Base-by-base conservation (phyloP, 305 asterid genomes). In the Rubia peregrina region DNA sequence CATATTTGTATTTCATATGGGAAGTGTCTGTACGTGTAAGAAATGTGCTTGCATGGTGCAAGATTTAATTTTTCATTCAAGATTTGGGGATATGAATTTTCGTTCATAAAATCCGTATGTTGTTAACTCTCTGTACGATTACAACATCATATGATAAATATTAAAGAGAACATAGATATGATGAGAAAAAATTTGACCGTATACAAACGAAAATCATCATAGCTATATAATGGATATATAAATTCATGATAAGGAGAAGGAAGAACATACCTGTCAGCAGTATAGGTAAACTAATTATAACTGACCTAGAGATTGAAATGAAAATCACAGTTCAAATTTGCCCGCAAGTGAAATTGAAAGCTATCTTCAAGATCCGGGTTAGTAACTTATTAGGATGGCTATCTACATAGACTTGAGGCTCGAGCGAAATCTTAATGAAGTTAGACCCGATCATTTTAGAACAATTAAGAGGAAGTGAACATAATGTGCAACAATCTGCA, bases 361-460 rank as follows among this genome's bases (percentile, higher is more conserved):
- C 76, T 61, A 87, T 83, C 88, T 84, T 81, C 79, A 91, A 56
- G 63, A 91, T 81, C 51, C 88, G 79, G 6, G 90, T 89, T 57
- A 89, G 77, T 14, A 48, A 67, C 79, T 86, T 83, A 78, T 83
- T 89, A 40, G 97, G 89, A n/a, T 71, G 86, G 56, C 76, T 83
- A 72, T 79, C 90, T 77, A 89, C 93, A 2, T 85, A 91, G 41
- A 89, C 96, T 9, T 86, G 87, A 0, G 97, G 95, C 79, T 84
- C 87, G 51, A 81, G 73, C 0, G 85, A 88, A 77, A 83, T 88
- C 76, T 86, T 86, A 75, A 91, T 91, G 77, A 85, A 91, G 84
- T 88, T 86, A 0, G 96, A 91, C 71, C 74, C 84, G 14, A 91
- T 62, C 75, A 85, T 66, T 0, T 1, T 30, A 3, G 2, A 30